These are phyloP conservation scores for Melanopsichium pennsylvanicum DNA, from an alignment of 1,284 basidiomycete genomes.

Conservation along the genomic window DNA sequence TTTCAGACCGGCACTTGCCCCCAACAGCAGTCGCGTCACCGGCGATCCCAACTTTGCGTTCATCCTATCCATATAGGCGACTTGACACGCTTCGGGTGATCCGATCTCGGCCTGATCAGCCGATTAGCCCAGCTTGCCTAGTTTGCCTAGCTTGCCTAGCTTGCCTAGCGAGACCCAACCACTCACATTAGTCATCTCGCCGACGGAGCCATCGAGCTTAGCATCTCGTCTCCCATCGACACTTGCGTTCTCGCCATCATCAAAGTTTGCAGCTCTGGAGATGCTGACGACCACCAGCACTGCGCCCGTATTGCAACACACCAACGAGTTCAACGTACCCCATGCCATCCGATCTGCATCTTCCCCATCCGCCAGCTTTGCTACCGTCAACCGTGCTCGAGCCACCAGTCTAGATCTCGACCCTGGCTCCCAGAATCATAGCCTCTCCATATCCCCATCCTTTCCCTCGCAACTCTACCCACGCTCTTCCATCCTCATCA, in stretches of 20 bases:
- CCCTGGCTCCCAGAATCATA: slow-evolving; percentile 6
- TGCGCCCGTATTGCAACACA: slow-evolving; percentile 24
- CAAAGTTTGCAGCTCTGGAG: too few relatives aligned
- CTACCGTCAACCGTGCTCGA: slow-evolving; percentile 19
- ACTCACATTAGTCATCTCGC: too few relatives aligned
- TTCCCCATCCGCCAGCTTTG: slow-evolving; percentile 21
- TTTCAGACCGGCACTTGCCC: too few relatives aligned
- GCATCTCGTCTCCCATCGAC: neutral
- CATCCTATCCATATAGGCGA: too few relatives aligned
- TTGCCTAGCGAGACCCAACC: too few relatives aligned
- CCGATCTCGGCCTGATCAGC: too few relatives aligned
- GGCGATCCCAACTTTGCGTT: too few relatives aligned
- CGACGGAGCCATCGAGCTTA: too few relatives aligned
- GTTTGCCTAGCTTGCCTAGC: neutral
- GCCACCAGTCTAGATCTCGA: slow-evolving; percentile 32
- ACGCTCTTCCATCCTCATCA: slow-evolving; percentile 46
- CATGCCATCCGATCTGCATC: slow-evolving; percentile 28
- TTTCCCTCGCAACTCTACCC: slow-evolving; percentile 16
- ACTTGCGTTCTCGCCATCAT: too few relatives aligned
- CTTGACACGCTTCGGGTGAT: too few relatives aligned
- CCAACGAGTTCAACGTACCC: slow-evolving; percentile 21
- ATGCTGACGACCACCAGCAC: slow-evolving; percentile 36
- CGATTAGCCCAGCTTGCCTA: neutral
- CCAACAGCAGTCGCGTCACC: too few relatives aligned
- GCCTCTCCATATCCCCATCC: slow-evolving; percentile 22